These are phyloP conservation scores for Aspergillus aculeatus DNA, from an alignment of 2,329 filamentous ascomycete species.

Conservation along the genomic window DNA sequence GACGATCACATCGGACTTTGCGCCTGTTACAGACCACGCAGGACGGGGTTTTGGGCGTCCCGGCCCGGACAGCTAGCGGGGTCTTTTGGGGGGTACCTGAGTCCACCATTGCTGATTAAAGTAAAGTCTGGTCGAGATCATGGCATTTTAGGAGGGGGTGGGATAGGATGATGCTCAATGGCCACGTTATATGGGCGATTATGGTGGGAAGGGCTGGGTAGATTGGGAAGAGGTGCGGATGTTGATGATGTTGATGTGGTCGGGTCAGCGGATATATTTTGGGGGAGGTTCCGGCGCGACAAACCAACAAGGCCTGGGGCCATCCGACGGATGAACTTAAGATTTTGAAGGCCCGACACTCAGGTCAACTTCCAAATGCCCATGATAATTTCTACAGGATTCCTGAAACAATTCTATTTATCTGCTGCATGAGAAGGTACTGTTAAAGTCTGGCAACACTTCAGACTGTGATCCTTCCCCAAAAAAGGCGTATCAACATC, in stretches of 20 bases:
- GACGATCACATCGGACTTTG: conserved; percentile 12
- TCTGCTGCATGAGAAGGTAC: too few relatives aligned
- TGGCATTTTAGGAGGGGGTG: not conserved
- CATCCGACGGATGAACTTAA: too few relatives aligned
- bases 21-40: conserved; percentile 6
- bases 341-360: too few relatives aligned
- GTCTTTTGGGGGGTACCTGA: not conserved
- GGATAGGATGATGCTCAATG: not conserved
- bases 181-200: not conserved
- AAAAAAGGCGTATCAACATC: too few relatives aligned
- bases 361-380: too few relatives aligned
- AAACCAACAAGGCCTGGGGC: too few relatives aligned
- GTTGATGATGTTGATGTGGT: not conserved
- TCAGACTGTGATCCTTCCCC: too few relatives aligned
- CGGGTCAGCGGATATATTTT: not conserved
- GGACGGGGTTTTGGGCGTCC: conserved; percentile 2
- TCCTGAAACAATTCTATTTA: too few relatives aligned
- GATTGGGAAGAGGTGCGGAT: not conserved
- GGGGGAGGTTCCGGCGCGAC: not conserved
- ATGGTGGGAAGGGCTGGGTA: not conserved
- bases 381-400: too few relatives aligned
- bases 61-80: not conserved
- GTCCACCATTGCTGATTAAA: not conserved
- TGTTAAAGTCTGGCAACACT: too few relatives aligned
- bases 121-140: too few relatives aligned